phyloP scores from a whole-genome alignment of 441 rosid genomes.

The Jatropha podagrica region DNA sequence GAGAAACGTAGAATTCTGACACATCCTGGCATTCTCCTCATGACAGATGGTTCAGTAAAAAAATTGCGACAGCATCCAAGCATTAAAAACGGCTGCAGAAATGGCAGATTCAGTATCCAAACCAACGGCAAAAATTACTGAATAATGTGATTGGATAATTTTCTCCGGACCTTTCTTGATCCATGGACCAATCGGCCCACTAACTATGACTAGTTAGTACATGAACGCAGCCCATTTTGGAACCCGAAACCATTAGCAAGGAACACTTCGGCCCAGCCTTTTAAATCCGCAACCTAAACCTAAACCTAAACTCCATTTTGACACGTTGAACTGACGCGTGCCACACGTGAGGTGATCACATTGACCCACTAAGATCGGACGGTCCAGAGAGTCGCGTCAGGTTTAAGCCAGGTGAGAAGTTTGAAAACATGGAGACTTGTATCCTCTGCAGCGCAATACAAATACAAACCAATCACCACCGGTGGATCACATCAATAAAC shows the following conservation, averaged over 20 bases:
- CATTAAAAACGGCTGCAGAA: too few relatives aligned
- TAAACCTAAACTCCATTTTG: neutral
- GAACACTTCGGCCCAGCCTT: neutral
- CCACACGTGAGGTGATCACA: neutral
- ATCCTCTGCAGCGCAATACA: neutral
- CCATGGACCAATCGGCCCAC: neutral
- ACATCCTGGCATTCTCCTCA: too few relatives aligned
- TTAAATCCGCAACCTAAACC: neutral
- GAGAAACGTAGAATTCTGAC: too few relatives aligned
- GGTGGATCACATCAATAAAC: too few relatives aligned
- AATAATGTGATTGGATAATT: neutral
- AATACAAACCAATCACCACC: neutral
- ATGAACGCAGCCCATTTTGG: neutral
- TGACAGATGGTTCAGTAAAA: too few relatives aligned
- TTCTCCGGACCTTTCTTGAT: neutral
- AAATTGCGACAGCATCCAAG: too few relatives aligned
- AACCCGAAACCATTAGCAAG: neutral
- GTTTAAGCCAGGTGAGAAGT: constrained; percentile 22
- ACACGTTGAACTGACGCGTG: neutral
- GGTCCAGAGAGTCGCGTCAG: constrained; percentile 35
- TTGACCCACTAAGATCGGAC: constrained; percentile 20
- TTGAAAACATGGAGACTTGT: neutral
- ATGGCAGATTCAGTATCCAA: too few relatives aligned
- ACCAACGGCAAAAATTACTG: too few relatives aligned
- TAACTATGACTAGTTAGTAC: too few relatives aligned